Evolutionary conservation across 2,329 filamentous ascomycete genomes (phyloP), one percentile per base, ranked within the genome.

Genomic region (Apiospora koreana): DNA sequence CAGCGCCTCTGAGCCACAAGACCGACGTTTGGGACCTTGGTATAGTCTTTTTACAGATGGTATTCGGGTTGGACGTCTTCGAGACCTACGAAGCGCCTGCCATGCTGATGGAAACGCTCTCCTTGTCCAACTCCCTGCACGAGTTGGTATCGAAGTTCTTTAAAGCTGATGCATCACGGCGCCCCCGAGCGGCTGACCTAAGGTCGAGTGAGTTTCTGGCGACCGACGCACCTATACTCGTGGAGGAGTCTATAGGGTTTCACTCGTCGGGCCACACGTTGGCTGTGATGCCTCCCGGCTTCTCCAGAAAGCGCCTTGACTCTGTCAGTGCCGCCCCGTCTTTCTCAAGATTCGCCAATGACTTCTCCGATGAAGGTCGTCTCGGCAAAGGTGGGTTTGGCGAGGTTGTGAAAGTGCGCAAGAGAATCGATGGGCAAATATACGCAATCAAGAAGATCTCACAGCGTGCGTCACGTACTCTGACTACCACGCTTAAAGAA

Each of bases 401-500:
- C 6, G 94, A 98, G 81, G 96, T 99, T 28, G 94, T 98, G 69
- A 97, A 97, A 80, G 95, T 95, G 2, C 89, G 95, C 42, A 97
- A 97, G 80, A 97, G 96, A 82, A 89, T 98, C 4, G 96, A 98
- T 79, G 94, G 94, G 0, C 93, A 95, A 70, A 92, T 97, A 58
- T 99, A 98, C 81, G 96, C 96, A 23, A 93, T 99, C 79, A 99
- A 99, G 80, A 98, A 98, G 79, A 96, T 99, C 72, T 94, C 91
- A 1, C 93, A 96, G 75, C 91, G 92, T 68, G 94, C 94, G 0
- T 88, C 92, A 35, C 87, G 91, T 71, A 93, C 93, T 70, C 85
- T 98, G 48, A 95, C 93, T 0, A 93, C 97, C 78, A 91, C 95
- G 16, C 80, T 95, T 35, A 94, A 93, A 69, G 93, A 96, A 80